These are phyloP conservation scores for Cadophora sp. DNA, from an alignment of 2,329 filamentous ascomycete species.

Conservation along the genomic window DNA sequence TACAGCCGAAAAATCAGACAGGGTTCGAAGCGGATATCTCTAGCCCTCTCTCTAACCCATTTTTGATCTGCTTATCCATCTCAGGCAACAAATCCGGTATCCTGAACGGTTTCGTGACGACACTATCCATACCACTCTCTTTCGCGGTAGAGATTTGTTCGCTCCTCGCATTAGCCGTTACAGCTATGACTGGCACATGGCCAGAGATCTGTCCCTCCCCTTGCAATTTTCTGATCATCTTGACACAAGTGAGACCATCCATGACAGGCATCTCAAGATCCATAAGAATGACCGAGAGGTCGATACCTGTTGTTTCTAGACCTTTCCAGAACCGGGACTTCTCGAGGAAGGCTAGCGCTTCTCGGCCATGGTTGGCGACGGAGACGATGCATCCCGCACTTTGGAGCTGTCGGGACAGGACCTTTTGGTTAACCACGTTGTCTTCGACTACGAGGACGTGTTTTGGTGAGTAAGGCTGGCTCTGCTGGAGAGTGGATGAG, in stretches of 20 bases:
- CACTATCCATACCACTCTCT: slow-evolving; percentile 56
- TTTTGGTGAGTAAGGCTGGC: slow-evolving; percentile 23
- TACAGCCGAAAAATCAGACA: not conserved
- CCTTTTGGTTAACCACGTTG: slow-evolving; percentile 66
- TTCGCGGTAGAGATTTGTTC: slow-evolving; percentile 39
- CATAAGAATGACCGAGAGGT: slow-evolving; percentile 71
- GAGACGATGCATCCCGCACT: slow-evolving; percentile 49
- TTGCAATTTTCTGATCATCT: slow-evolving; percentile 65
- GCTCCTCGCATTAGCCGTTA: slow-evolving; percentile 42
- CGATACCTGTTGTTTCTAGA: slow-evolving; percentile 37
- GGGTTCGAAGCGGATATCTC: slow-evolving; percentile 13
- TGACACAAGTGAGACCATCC: slow-evolving; percentile 72
- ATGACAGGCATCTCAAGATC: slow-evolving; percentile 79
- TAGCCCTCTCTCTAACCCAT: not conserved
- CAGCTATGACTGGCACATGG: slow-evolving; percentile 47
- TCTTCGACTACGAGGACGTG: slow-evolving; percentile 64
- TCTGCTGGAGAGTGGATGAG: slow-evolving; percentile 12
- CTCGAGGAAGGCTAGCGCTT: slow-evolving; percentile 54
- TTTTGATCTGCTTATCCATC: slow-evolving; percentile 51
- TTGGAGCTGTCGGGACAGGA: slow-evolving; percentile 58
- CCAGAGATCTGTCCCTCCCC: slow-evolving; percentile 56
- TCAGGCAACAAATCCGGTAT: slow-evolving; percentile 66
- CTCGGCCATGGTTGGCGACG: slow-evolving; percentile 63
- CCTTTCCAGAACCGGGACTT: slow-evolving; percentile 31
- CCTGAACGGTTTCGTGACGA: slow-evolving; percentile 75